Conservation (phyloP, 768 basidiomycete genomes). For the Clitopilus hobsonii region DNA sequence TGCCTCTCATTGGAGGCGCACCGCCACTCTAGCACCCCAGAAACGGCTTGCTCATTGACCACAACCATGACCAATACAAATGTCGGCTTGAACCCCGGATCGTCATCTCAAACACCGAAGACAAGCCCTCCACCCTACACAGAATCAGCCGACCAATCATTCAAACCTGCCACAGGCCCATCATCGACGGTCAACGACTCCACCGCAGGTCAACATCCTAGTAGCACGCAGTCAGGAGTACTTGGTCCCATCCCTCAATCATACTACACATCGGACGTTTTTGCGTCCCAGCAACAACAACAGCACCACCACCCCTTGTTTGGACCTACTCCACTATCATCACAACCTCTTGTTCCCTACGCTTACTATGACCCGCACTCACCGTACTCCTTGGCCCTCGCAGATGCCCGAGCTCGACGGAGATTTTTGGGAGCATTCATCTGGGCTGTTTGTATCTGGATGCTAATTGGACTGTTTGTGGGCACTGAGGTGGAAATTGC, state of each 20-base stretch:
- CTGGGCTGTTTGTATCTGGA: conserved; percentile 23
- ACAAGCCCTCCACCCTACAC: conserved; percentile 9
- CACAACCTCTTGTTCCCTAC: conserved; percentile 29
- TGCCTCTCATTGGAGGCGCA: neutral
- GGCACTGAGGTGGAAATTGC: conserved; percentile 10
- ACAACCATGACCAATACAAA: neutral
- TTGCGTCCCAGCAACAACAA: neutral
- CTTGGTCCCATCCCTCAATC: conserved; percentile 1
- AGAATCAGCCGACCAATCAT: neutral
- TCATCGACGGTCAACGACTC: neutral
- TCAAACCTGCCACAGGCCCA: conserved; percentile 1
- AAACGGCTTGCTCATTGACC: neutral
- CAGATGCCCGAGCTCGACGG: conserved; percentile 31
- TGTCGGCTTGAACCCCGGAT: conserved; percentile 4
- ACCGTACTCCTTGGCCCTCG: conserved; percentile 20
- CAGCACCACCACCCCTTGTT: conserved; percentile 18
- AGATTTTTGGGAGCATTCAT: conserved; percentile 29
- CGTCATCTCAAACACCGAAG: neutral
- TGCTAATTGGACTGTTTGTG: conserved; percentile 20
- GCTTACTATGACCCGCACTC: conserved; percentile 33
- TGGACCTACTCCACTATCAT: conserved; percentile 33
- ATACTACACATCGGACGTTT: neutral
- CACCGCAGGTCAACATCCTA: neutral
- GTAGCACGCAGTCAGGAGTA: neutral
- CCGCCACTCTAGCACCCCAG: neutral